Conservation (phyloP, 495 filamentous ascomycete species). For the Penicillium ochrochloron region DNA sequence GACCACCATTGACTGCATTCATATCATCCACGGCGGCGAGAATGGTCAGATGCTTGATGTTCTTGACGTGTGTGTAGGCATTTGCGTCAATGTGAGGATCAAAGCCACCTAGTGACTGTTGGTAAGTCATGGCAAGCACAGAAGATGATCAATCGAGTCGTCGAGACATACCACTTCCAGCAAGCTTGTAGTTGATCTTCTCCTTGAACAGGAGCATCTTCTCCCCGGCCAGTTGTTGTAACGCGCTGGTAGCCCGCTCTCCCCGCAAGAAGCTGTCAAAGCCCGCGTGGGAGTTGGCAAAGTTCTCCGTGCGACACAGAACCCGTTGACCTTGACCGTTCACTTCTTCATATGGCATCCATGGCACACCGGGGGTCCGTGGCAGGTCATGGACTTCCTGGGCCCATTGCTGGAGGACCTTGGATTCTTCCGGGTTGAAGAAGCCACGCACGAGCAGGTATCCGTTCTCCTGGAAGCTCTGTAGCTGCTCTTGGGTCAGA, state of each 20-base stretch:
- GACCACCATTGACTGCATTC: slow-evolving; percentile 45
- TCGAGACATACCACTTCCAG: slow-evolving; percentile 36
- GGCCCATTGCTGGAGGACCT: slow-evolving; percentile 45
- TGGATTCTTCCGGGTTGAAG: slow-evolving; percentile 32
- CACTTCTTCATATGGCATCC: slow-evolving; percentile 56
- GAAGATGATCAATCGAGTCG: background rate
- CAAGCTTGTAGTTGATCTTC: slow-evolving; percentile 45
- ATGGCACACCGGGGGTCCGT: slow-evolving; percentile 40
- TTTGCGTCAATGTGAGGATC: slow-evolving; percentile 51
- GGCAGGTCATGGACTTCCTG: slow-evolving; percentile 48
- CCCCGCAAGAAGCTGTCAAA: slow-evolving; percentile 49
- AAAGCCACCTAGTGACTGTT: slow-evolving; percentile 37
- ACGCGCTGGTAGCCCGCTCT: slow-evolving; percentile 35
- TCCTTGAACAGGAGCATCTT: slow-evolving; percentile 48
- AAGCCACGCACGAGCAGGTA: slow-evolving; percentile 45
- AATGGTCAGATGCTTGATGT: slow-evolving; percentile 52
- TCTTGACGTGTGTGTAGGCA: slow-evolving; percentile 52
- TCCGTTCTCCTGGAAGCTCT: slow-evolving; percentile 44
- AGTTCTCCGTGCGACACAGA: slow-evolving; percentile 53
- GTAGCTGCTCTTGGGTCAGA: slow-evolving; percentile 37
- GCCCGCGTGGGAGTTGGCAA: slow-evolving; percentile 46
- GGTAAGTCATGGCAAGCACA: too few relatives aligned
- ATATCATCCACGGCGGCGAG: slow-evolving; percentile 48
- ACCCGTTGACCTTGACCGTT: slow-evolving; percentile 45
- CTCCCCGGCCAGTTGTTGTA: slow-evolving; percentile 46